Conservation (phyloP, 2,329 filamentous ascomycete species). For the Phaeosphaeriaceae sp. region DNA sequence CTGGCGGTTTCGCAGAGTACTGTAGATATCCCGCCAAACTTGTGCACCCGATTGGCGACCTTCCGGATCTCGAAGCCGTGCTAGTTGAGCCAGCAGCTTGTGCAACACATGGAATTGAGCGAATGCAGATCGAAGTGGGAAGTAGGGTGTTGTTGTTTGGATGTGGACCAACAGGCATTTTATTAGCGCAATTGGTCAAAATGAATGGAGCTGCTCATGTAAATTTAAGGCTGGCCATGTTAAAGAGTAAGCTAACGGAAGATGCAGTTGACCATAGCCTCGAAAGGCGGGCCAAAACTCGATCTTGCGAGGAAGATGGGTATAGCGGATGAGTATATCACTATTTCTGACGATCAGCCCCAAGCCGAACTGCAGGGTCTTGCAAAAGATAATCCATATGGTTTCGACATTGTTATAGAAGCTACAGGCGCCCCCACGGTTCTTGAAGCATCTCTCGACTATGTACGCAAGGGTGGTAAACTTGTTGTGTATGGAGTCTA, state of each 20-base stretch:
- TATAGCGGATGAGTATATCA: slow-evolving; percentile 57
- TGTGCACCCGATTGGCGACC: slow-evolving; percentile 70
- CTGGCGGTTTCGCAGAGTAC: slow-evolving; percentile 77
- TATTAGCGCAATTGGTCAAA: slow-evolving; percentile 67
- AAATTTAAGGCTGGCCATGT: background rate
- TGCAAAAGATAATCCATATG: slow-evolving; percentile 70
- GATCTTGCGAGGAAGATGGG: slow-evolving; percentile 63
- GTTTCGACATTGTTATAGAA: slow-evolving; percentile 76
- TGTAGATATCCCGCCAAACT: slow-evolving; percentile 61
- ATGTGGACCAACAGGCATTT: slow-evolving; percentile 70
- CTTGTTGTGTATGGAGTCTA: slow-evolving; percentile 77
- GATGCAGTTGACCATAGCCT: slow-evolving; percentile 65
- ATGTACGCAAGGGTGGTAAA: slow-evolving; percentile 73
- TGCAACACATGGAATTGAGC: slow-evolving; percentile 72
- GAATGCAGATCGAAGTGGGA: slow-evolving; percentile 70
- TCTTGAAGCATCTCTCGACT: slow-evolving; percentile 73
- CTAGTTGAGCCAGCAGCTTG: slow-evolving; percentile 74
- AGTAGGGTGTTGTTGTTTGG: slow-evolving; percentile 71
- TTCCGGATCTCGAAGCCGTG: slow-evolving; percentile 71
- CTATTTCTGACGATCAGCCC: slow-evolving; percentile 43
- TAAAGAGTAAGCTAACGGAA: background rate
- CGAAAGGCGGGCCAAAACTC: slow-evolving; percentile 73
- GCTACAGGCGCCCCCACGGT: slow-evolving; percentile 73
- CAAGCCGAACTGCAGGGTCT: slow-evolving; percentile 63
- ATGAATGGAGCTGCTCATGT: slow-evolving; percentile 71